These are phyloP conservation scores for Mallotus japonicus DNA, from an alignment of 441 rosid genomes.

Conservation along the genomic window DNA sequence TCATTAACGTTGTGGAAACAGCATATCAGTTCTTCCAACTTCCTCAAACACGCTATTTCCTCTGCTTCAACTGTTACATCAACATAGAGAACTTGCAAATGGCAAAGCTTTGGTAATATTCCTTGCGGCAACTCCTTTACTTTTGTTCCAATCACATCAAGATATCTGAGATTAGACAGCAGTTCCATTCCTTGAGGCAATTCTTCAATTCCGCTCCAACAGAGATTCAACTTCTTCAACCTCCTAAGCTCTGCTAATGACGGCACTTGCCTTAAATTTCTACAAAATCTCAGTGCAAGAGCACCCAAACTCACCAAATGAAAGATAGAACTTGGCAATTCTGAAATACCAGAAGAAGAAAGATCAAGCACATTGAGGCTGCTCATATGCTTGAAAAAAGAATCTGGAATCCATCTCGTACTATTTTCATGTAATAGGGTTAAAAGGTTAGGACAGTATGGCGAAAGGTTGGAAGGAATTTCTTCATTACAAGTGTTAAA, in stretches of 20 bases:
- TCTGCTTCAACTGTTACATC: neutral
- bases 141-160: neutral
- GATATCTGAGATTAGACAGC: constrained; percentile 23
- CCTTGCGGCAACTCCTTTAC: neutral
- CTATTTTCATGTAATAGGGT: too few relatives aligned
- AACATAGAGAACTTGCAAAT: neutral
- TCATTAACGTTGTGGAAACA: neutral
- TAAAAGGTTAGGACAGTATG: constrained; percentile 6
- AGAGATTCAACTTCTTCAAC: constrained; percentile 25
- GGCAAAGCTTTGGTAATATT: constrained; percentile 14
- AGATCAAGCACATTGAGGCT: constrained; percentile 1
- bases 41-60: neutral
- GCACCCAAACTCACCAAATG: too few relatives aligned
- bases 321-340: too few relatives aligned
- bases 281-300: rapidly evolving
- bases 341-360: too few relatives aligned
- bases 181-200: constrained; percentile 25
- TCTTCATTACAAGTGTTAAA: neutral
- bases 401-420: neutral
- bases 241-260: constrained; percentile 17
- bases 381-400: neutral
- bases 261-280: constrained; percentile 11
- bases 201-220: neutral
- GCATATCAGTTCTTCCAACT: neutral
- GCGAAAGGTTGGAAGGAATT: neutral